phyloP scores from a whole-genome alignment of 345 rosid genomes.

The Xanthoceras sorbifolium region DNA sequence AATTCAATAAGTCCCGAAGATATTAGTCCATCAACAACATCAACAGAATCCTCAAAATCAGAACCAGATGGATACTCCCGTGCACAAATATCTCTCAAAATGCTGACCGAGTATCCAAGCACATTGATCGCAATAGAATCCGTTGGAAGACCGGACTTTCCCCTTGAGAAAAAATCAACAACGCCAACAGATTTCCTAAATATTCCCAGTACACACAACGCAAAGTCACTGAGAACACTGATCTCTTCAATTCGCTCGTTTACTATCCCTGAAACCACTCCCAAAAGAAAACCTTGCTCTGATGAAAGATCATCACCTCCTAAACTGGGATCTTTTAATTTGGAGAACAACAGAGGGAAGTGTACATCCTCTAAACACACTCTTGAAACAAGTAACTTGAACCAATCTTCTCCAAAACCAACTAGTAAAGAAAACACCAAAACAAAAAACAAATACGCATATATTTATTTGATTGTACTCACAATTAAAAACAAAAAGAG shows the following conservation, averaged over 20 bases:
- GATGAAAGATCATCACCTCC: conserved; percentile 36
- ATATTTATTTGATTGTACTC: neutral
- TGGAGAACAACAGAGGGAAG: conserved; percentile 52
- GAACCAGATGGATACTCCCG: conserved; percentile 33
- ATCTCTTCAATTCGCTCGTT: conserved; percentile 52
- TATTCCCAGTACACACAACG: conserved; percentile 34
- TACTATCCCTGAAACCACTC: conserved; percentile 57
- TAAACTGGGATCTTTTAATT: conserved; percentile 24
- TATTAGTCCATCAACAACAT: conserved; percentile 40
- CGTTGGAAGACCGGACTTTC: conserved; percentile 62
- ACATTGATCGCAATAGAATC: conserved; percentile 46
- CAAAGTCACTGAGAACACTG: conserved; percentile 35
- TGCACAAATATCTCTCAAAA: conserved; percentile 63
- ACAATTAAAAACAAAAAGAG: neutral
- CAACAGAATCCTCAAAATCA: conserved; percentile 29
- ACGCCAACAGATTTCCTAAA: conserved; percentile 42
- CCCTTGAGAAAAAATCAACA: conserved; percentile 39
- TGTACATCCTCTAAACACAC: conserved; percentile 56
- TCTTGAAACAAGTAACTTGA: conserved; percentile 66
- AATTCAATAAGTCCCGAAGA: conserved; percentile 53
- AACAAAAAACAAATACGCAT: neutral
- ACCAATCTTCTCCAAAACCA: conserved; percentile 80
- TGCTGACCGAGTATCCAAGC: conserved; percentile 64
- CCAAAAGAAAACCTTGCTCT: conserved; percentile 65
- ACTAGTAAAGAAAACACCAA: conserved; percentile 36